These are phyloP conservation scores for Madurella fahalii DNA, from an alignment of 2,329 filamentous ascomycete species.

Conservation along the genomic window DNA sequence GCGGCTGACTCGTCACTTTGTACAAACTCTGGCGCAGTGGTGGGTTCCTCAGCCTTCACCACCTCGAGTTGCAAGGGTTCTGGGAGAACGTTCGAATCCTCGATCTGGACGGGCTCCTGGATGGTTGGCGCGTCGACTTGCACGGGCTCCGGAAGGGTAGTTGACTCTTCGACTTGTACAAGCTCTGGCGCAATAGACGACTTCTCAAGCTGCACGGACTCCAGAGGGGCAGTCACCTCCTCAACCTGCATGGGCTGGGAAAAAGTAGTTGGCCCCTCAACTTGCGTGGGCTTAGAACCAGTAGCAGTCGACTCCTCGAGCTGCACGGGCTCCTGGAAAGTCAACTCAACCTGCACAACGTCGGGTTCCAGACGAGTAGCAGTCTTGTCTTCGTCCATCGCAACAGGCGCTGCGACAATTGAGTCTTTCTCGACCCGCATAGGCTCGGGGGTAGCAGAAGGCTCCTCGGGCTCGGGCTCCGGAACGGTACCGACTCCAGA, in stretches of 20 bases:
- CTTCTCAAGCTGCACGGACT: not conserved
- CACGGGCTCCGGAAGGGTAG: not conserved
- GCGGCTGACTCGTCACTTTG: not conserved
- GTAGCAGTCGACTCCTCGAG: not conserved
- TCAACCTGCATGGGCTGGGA: not conserved
- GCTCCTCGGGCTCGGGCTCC: not conserved
- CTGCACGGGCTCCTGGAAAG: not conserved
- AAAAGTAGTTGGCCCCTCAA: not conserved
- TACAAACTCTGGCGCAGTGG: not conserved
- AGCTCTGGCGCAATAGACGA: not conserved
- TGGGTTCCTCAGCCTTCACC: not conserved
- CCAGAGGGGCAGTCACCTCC: not conserved
- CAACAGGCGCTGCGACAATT: not conserved
- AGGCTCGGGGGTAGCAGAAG: not conserved
- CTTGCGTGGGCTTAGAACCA: not conserved
- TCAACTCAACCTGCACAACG: not conserved
- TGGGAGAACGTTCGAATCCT: not conserved
- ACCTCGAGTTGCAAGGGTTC: not conserved
- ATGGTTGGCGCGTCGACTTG: not conserved
- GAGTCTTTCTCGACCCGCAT: not conserved
- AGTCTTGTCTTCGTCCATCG: not conserved
- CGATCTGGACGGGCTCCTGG: not conserved
- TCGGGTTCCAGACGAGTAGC: not conserved
- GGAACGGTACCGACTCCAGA: not conserved
- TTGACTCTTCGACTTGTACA: not conserved